Base-by-base conservation (phyloP, 345 rosid genomes). In the Moricandia arvensis region DNA sequence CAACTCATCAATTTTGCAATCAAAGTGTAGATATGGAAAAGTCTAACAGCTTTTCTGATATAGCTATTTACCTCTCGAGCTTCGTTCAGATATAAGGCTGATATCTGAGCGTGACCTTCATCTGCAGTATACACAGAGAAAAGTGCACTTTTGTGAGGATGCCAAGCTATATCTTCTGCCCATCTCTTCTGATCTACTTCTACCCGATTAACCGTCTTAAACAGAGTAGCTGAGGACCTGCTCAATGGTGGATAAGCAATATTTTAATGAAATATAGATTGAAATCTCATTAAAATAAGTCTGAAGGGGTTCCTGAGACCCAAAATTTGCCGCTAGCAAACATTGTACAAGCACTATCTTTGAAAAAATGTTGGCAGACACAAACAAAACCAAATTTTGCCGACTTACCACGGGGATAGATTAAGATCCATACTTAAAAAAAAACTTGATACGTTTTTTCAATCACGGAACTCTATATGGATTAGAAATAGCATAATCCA, bases 81-180 rank as follows among this genome's bases (percentile, higher is more conserved):
- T 73, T 79, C 75, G 54, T 79, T 73, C 61, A 79, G 45, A 68
- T 62, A 31, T 55, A 74, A 1, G 18, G 64, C 66, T 55, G 82
- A 79, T 79, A 79, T 68, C 57, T 79, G 82, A 69, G 82, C 8
- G 18, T 79, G 82, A 55, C 62, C 71, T 8, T 79, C 71, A 43
- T 79, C 82, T 38, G 78, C 78, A 37, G 75, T 68, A 73, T 79
- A 73, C 26, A 68, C 82, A 7, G 78, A 79, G 67, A 79, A 79
- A 55, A 79, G 78, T 41, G 78, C 54, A 79, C 66, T 73, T 60
- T 73, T 68, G 61, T 79, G 75, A 30, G 82, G 78, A 73, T 79
- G 82, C 82, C 82, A 79, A 62, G 82, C 78, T 62, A 79, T 73
- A 79, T 79, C 82, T 68, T 79, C 82, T 61, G 82, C 74, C 82